Conservation (phyloP, 1,284 basidiomycete species). For the Stereum hirsutum region DNA sequence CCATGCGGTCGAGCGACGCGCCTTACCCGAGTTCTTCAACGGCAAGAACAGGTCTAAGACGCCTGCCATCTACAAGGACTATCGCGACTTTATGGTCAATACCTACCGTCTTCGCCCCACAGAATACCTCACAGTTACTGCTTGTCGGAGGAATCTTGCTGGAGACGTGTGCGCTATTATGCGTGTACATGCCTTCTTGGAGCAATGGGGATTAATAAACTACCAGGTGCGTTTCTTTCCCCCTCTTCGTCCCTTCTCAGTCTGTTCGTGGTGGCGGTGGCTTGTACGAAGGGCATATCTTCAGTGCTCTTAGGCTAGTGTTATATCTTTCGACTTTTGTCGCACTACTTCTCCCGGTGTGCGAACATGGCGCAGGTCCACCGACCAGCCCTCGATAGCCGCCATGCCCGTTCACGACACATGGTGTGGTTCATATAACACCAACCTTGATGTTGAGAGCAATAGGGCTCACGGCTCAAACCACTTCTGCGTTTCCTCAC, state of each 20-base stretch:
- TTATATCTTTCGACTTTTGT: too few species aligned
- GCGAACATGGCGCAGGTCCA: too few species aligned
- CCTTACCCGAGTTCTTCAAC: constrained; percentile 98
- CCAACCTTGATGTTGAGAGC: too few species aligned
- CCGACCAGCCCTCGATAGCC: too few species aligned
- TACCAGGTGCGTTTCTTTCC: constrained; percentile 96
- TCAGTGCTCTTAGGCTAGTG: too few species aligned
- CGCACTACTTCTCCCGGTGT: too few species aligned
- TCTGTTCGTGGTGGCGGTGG: constrained; percentile 4
- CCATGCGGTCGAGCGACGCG: constrained; percentile 86
- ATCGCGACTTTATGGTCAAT: constrained; percentile 99
- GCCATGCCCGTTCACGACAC: too few species aligned
- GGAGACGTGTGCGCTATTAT: constrained; percentile 99
- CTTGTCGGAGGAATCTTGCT: constrained; percentile 91
- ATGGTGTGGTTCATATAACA: too few species aligned
- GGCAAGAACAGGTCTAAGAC: constrained; percentile 93
- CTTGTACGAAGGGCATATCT: not conserved
- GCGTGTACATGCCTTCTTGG: constrained; percentile 97
- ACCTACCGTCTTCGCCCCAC: constrained; percentile 91
- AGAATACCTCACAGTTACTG: constrained; percentile 97
- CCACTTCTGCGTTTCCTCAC: too few species aligned
- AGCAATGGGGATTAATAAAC: constrained; percentile 99
- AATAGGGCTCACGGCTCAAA: too few species aligned
- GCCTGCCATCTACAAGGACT: constrained; percentile 97
- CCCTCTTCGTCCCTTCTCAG: too few species aligned